Evolutionary conservation across 2,329 filamentous ascomycete genomes (phyloP), one percentile per base, ranked within the genome.

Genomic region (Aspergillus amoenus): DNA sequence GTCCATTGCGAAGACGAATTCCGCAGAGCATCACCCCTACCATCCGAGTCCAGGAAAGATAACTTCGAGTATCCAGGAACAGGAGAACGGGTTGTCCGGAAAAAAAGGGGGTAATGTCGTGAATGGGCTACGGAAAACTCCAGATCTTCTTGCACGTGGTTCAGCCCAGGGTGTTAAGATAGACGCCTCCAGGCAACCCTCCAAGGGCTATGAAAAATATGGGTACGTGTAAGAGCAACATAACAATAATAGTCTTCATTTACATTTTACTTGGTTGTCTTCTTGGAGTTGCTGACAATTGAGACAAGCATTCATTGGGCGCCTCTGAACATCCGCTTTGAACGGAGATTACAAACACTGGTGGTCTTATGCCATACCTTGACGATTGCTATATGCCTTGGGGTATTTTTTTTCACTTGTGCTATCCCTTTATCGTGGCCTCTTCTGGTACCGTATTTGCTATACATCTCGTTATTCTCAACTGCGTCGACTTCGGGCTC

Each of bases 391-490:
- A 76, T 85, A 22, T 82, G 85, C 65, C 82, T 96, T 5, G 89
- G 90, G 5, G 73, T 88, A 57, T 97, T 97, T 80, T 96, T 96
- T 79, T 89, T 95, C 69, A 85, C 93, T 34, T 96, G 92, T 75
- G 89, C 91, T 55, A 93, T 96, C 56, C 94, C 94, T 1, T 78
- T 97, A n/a, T 85, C 88, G 47, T 99, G 94, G 94, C 93, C 93
- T 2, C 76, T 88, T 30, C 73, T 88, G 18, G 68, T 88, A 7
- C 85, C 91, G 0, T 97, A 97, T 68, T 81, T 96, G 42, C 81
- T 97, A 57, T 90, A 95, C 70, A 85, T 93, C 61, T 70, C 76
- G 24, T 82, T 94, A 22, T 86, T 93, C 62, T 95, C 92, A 22
- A 88, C 86, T 45, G 88, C 89, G 17, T 84, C 88, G 15, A 89